These are phyloP conservation scores for Tricholomella constricta DNA, from an alignment of 768 basidiomycete species.

Conservation along the genomic window DNA sequence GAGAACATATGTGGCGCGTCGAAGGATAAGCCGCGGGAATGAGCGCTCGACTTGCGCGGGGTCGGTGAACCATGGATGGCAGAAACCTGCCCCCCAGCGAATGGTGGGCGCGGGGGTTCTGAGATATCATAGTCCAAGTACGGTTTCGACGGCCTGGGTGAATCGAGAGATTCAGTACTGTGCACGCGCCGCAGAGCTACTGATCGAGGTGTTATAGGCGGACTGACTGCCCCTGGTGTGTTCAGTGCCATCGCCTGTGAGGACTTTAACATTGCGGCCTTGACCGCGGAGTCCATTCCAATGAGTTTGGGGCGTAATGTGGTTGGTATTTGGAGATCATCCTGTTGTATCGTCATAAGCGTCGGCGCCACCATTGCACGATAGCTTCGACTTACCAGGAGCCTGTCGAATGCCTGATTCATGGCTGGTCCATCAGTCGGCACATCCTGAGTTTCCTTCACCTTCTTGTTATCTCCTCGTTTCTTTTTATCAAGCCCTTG, in stretches of 20 bases:
- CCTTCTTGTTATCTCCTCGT: slow-evolving; percentile 27
- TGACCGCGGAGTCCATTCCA: slow-evolving; percentile 82
- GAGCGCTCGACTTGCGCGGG: slow-evolving; percentile 45
- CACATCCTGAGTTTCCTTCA: slow-evolving; percentile 9
- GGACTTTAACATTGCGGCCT: slow-evolving; percentile 90
- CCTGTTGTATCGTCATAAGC: slow-evolving; percentile 43
- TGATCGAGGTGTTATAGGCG: slow-evolving; percentile 52
- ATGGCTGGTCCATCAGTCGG: slow-evolving; percentile 39
- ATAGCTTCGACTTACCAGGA: slow-evolving; percentile 58
- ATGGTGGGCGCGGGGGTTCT: slow-evolving; percentile 38
- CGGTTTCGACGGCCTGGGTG: slow-evolving; percentile 49
- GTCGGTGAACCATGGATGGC: slow-evolving; percentile 35
- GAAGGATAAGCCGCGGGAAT: slow-evolving; percentile 63
- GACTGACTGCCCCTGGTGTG: slow-evolving; percentile 31
- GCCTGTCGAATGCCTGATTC: slow-evolving; percentile 75
- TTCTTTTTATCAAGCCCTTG: slow-evolving; percentile 44
- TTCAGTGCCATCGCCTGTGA: slow-evolving; percentile 63
- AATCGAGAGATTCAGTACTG: slow-evolving; percentile 71
- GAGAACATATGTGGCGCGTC: slow-evolving; percentile 57
- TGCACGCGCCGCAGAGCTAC: slow-evolving; percentile 60
- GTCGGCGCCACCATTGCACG: not conserved
- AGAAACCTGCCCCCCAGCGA: slow-evolving; percentile 37
- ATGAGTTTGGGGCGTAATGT: slow-evolving; percentile 76
- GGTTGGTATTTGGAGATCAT: slow-evolving; percentile 86
- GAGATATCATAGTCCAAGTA: slow-evolving; percentile 40